These are phyloP conservation scores for Candida nanaspora DNA, from an alignment of 805 yeast species.

Conservation along the genomic window DNA sequence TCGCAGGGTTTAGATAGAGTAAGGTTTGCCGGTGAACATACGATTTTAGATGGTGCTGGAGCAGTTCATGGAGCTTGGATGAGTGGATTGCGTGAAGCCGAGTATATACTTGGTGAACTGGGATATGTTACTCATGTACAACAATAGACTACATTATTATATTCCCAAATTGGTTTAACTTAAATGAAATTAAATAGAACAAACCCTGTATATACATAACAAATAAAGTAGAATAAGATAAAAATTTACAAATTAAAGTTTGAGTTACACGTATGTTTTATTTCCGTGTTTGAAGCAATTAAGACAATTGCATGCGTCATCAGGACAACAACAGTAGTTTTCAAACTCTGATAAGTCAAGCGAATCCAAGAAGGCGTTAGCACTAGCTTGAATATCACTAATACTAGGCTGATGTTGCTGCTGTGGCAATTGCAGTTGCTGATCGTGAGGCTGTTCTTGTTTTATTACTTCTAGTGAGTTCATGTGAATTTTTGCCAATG, in stretches of 20 bases:
- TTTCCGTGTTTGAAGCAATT: slow-evolving; percentile 27
- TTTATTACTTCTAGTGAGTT: too few species aligned
- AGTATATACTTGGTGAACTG: slow-evolving; percentile 12
- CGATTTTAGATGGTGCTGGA: slow-evolving; percentile 80
- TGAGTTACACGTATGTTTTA: too few species aligned
- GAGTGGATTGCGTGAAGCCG: slow-evolving; percentile 41
- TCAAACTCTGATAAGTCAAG: slow-evolving; percentile 16
- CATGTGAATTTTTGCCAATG: too few species aligned
- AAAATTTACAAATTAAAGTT: slow-evolving; percentile 1
- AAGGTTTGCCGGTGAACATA: slow-evolving; percentile 90
- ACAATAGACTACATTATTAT: background rate
- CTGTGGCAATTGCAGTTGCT: background rate
- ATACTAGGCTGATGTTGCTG: background rate
- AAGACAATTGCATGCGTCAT: slow-evolving; percentile 22
- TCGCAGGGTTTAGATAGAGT: slow-evolving; percentile 47
- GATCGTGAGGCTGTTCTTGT: background rate
- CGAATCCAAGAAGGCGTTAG: slow-evolving; percentile 14
- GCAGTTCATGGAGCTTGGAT: slow-evolving; percentile 89
- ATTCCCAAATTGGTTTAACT: background rate
- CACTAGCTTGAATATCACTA: slow-evolving; percentile 7
- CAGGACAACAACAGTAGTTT: slow-evolving; percentile 23
- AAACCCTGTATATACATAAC: background rate
- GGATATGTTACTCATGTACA: slow-evolving; percentile 11
- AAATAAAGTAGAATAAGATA: too few species aligned
- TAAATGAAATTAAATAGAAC: background rate